Percentiles rank a stretch among this genome's conserved stretches.
Evolutionary conservation across 257 asterid species (phyloP).

Genomic region (Plantago ovata): DNA sequence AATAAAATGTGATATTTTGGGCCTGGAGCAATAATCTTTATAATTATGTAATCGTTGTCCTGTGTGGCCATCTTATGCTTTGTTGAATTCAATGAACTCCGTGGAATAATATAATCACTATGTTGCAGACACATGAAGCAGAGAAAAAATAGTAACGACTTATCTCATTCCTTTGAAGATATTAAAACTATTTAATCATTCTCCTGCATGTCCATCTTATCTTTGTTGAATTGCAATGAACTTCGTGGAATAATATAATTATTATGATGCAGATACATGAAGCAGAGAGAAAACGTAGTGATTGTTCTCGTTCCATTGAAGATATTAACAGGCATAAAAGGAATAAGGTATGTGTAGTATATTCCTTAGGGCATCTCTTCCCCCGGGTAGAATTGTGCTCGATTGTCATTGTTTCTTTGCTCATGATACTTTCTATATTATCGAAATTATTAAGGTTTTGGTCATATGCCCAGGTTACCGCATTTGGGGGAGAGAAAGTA

Average conservation of each 20-base stretch:
- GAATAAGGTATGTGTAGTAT: slow-evolving; percentile 48
- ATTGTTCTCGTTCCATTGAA: slow-evolving; percentile 39
- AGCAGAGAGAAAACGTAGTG: slow-evolving; percentile 39
- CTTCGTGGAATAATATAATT: slow-evolving; percentile 2
- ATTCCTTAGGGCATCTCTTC: slow-evolving; percentile 5
- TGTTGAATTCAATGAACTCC: slow-evolving; percentile 2
- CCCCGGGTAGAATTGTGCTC: neutral
- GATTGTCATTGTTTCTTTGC: neutral
- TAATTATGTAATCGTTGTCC: slow-evolving; percentile 11
- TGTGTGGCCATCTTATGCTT: slow-evolving; percentile 10
- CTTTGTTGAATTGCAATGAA: slow-evolving; percentile 4
- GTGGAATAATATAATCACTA: slow-evolving; percentile 5
- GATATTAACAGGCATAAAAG: slow-evolving; percentile 60
- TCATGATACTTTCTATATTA: neutral
- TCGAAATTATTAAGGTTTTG: neutral
- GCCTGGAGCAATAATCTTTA: neutral
- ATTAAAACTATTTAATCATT: slow-evolving; percentile 21
- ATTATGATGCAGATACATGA: slow-evolving; percentile 55
- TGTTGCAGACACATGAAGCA: slow-evolving; percentile 52
- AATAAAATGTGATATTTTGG: no score
- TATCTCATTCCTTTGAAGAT: slow-evolving; percentile 48
- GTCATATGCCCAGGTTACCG: slow-evolving; percentile 57
- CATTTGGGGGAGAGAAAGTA: slow-evolving; percentile 84
- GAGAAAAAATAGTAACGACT: slow-evolving; percentile 39
- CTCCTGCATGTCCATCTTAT: slow-evolving; percentile 14